Evolutionary conservation across 768 basidiomycete species (phyloP), one percentile per base, ranked within the genome.

Genomic region (Cantharellus anzutake): DNA sequence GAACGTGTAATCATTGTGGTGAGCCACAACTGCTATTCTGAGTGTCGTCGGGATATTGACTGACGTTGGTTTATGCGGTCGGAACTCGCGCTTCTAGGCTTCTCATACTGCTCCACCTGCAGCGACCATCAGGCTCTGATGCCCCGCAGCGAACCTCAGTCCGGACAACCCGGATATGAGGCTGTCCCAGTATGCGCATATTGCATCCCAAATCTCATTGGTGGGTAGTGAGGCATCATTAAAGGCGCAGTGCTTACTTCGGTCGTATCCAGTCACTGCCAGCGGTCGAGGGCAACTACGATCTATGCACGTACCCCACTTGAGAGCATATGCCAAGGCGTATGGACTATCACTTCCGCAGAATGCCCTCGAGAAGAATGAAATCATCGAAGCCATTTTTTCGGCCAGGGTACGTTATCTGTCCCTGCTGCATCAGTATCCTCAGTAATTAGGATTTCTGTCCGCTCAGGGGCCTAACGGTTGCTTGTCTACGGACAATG

Each of bases 121-220:
- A 63, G 59, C 38, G 63, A 64, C 39, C 41, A 64, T 44, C 62
- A 64, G 37, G 63, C 63, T 4, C 50, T 64, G 14, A 62, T 63
- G 61, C 55, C 61, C 34, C 58, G 58, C 5, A 55, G 11, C 16
- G 57, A 58, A 20, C 34, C 53, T 20, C 5, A 16, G 4, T 52
- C 40, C 4, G 48, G 41, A 3, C 42, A 59, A n/a, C 3, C 62
- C 2, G 63, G 63, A 44, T 64, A 64, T 55, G 63, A 64, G 37
- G 40, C 51, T 4, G 63, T 63, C n/a, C 39, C 38, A 4, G 63
- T 64, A 11, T 64, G 63, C 48, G 55, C 52, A 14, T 62, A 59
- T 38, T 64, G 63, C 51, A 64, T 64, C 51, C 56, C 59, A 3
- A 56, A 48, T 16, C 58, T 64, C 11, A 64, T 56, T 34, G 34